Conservation (phyloP, 257 asterid species). For the Prunella vulgaris region DNA sequence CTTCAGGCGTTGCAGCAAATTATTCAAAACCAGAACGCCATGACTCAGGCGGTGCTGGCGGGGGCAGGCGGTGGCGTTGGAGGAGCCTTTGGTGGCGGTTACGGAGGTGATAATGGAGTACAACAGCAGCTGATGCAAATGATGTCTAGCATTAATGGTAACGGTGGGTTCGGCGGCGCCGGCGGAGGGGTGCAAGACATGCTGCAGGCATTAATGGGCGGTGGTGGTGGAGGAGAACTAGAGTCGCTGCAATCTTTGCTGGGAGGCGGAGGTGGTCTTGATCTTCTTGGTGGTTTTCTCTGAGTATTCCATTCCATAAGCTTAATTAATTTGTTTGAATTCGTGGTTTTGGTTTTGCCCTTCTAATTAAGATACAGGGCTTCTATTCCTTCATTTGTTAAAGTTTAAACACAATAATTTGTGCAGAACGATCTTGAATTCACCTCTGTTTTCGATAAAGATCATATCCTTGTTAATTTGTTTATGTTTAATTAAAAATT, state of each 20-base stretch:
- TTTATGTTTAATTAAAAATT: background rate
- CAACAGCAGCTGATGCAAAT: slow-evolving; percentile 3
- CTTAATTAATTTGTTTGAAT: background rate
- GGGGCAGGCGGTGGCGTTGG: slow-evolving; percentile 22
- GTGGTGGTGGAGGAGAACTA: slow-evolving; percentile 27
- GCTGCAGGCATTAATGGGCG: background rate
- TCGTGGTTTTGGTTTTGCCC: background rate
- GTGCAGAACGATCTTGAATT: background rate
- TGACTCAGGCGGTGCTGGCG: slow-evolving; percentile 24
- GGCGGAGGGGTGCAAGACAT: slow-evolving; percentile 2
- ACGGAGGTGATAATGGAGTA: background rate
- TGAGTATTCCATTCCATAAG: slow-evolving; percentile 4
- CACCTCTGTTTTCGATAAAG: background rate
- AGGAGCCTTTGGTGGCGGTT: background rate
- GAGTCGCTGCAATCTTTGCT: slow-evolving; percentile 30
- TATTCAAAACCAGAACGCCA: slow-evolving; percentile 20
- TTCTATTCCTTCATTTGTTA: background rate
- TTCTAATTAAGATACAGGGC: background rate
- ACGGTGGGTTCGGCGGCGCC: slow-evolving; percentile 6
- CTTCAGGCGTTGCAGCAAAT: slow-evolving; percentile 24
- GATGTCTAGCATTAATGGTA: background rate
- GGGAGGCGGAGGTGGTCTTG: slow-evolving; percentile 33
- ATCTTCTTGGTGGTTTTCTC: slow-evolving; percentile 27
- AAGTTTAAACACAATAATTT: background rate
- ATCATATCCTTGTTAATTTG: background rate